phyloP scores from a whole-genome alignment of 768 basidiomycete genomes.

The Tylopilus felleus region DNA sequence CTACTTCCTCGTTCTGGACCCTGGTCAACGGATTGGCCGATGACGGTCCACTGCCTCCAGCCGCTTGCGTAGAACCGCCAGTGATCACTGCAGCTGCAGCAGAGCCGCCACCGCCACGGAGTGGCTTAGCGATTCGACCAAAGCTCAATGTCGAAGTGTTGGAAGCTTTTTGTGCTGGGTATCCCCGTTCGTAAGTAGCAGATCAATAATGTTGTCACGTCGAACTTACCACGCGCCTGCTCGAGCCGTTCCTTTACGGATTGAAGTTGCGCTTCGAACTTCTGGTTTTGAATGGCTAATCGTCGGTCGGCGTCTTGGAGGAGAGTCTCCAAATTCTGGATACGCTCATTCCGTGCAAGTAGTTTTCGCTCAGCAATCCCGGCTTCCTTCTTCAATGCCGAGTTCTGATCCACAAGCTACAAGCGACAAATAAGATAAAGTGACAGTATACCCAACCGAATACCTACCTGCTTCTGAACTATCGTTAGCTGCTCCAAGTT shows the following conservation, averaged over 20 bases:
- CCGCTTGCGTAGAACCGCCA: conserved; percentile 39
- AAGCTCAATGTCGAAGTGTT: conserved; percentile 73
- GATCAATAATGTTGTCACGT: conserved; percentile 14
- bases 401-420: conserved; percentile 98
- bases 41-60: conserved; percentile 41
- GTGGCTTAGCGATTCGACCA: conserved; percentile 94
- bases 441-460: background rate
- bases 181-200: conserved; percentile 29
- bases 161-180: conserved; percentile 69
- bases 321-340: conserved; percentile 91
- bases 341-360: conserved; percentile 94
- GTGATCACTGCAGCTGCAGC: conserved; percentile 38
- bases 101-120: conserved; percentile 86
- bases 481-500: conserved; percentile 93
- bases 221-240: conserved; percentile 78
- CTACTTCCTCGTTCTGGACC: conserved; percentile 78
- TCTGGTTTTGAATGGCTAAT: conserved; percentile 89
- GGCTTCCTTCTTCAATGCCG: conserved; percentile 94
- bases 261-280: conserved; percentile 91
- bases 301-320: conserved; percentile 93
- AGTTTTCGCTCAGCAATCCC: conserved; percentile 96
- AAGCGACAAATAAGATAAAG: conserved; percentile 15
- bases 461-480: conserved; percentile 90
- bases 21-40: conserved; percentile 64
- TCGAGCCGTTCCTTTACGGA: conserved; percentile 89